Evolutionary conservation across 2,329 filamentous ascomycete genomes (phyloP).

Genomic region (Didymella exigua): DNA sequence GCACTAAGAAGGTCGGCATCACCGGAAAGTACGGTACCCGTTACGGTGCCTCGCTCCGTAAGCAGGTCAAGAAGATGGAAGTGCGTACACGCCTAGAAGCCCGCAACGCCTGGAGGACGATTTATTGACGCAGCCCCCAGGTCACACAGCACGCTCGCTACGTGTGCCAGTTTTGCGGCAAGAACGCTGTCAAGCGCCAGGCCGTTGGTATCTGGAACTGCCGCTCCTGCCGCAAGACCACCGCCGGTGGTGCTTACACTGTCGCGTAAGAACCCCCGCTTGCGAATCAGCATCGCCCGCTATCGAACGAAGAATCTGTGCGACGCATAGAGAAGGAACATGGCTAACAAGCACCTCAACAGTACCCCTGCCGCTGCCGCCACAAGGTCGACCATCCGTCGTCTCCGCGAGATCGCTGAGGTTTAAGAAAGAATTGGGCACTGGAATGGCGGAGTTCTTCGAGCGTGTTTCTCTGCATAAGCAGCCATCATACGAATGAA

Average conservation of each 20-base stretch:
- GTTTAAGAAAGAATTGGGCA: slow-evolving; percentile 64
- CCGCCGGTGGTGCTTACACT: slow-evolving; percentile 91
- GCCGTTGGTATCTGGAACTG: slow-evolving; percentile 97
- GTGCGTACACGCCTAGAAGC: slow-evolving; percentile 30
- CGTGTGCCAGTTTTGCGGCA: slow-evolving; percentile 89
- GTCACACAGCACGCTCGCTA: slow-evolving; percentile 98
- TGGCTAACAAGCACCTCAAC: slow-evolving; percentile 37
- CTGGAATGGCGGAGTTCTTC: slow-evolving; percentile 44
- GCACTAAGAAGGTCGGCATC: slow-evolving; percentile 78
- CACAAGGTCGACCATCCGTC: slow-evolving; percentile 94
- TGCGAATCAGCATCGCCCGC: neutral
- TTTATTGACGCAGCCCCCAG: slow-evolving; percentile 45
- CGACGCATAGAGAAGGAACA: neutral
- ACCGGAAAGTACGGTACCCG: slow-evolving; percentile 97
- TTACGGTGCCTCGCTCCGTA: slow-evolving; percentile 98
- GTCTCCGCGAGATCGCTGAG: slow-evolving; percentile 96
- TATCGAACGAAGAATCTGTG: neutral
- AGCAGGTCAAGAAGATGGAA: slow-evolving; percentile 99
- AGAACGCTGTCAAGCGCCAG: slow-evolving; percentile 88
- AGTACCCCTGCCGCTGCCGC: slow-evolving; percentile 92
- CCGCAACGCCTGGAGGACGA: slow-evolving; percentile 13
- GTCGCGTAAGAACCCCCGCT: slow-evolving; percentile 75
- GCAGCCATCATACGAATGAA: slow-evolving; percentile 37
- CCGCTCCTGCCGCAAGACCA: slow-evolving; percentile 91
- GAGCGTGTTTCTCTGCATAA: slow-evolving; percentile 44